Evolutionary conservation across 2,329 filamentous ascomycete genomes (phyloP), one percentile per base, ranked within the genome.

Genomic region (Aspergillus sp.): DNA sequence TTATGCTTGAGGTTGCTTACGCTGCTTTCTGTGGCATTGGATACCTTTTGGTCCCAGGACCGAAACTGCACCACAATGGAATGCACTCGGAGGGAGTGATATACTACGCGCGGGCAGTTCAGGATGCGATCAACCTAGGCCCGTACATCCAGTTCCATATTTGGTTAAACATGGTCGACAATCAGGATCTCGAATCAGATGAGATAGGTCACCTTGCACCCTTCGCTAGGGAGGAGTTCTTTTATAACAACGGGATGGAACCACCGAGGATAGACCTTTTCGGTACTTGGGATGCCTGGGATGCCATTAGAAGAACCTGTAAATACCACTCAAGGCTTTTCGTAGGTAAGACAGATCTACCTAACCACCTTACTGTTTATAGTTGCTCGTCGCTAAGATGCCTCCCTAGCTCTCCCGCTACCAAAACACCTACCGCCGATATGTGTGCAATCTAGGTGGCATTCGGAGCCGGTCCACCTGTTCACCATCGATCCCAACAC

Each of bases 11-110:
- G 73, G 84, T 98, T 48, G 90, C 91, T 49, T 99, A 97, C 76
- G 95, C 96, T 62, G 93, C 91, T 61, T 99, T 98, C 76, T 97
- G 92, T 69, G 96, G 96, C 37, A 84, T 95, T 48, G 86, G 87
- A 56, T 96, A 89, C 74, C 82, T 98, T 58, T 80, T 98, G 51
- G 81, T 99, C 30, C 87, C 89, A 2, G 92, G 92, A 0, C 95
- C 95, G 3, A 83, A 84, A 62, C 77, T 85, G 13, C 84, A 88
- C 63, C 81, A 85, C 57, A 81, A 82, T 57, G 81, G 80, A 42
- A 64, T 73, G 49, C 69, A 77, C 60, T 74, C 75, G 2, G 75
- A 79, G 54, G 80, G 82, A 15, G 83, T 81, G 68, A 77, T 88
- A 0, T 90, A 92, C 68, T 99, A 92, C 79, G 90, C 90, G 34